Evolutionary conservation across 2,329 filamentous ascomycete species (phyloP).

Genomic region (Dactylellina parvicollis): DNA sequence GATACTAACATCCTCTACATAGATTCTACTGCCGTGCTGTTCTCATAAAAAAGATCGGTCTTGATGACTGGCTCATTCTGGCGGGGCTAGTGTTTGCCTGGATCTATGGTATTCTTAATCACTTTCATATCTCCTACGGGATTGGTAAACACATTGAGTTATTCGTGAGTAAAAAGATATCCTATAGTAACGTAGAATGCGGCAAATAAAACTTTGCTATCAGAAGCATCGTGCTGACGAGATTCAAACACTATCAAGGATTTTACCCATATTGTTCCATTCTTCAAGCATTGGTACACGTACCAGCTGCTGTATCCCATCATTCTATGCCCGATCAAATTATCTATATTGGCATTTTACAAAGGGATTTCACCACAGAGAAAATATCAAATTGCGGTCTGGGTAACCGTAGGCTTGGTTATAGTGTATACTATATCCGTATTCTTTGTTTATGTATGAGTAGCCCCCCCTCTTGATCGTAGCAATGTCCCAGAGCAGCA

Average conservation of each 20-base stretch:
- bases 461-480: slow-evolving; percentile 58
- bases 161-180: slow-evolving; percentile 58
- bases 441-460: slow-evolving; percentile 59
- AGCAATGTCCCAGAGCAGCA: slow-evolving; percentile 30
- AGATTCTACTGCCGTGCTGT: slow-evolving; percentile 56
- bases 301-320: slow-evolving; percentile 62
- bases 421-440: slow-evolving; percentile 58
- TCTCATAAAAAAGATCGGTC: slow-evolving; percentile 52
- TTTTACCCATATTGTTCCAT: slow-evolving; percentile 46
- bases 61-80: slow-evolving; percentile 62
- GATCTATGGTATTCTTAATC: slow-evolving; percentile 54
- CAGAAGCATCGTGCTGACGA: slow-evolving; percentile 18
- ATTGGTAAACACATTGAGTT: slow-evolving; percentile 57
- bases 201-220: not conserved
- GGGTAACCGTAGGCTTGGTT: slow-evolving; percentile 59
- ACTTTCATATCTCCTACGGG: slow-evolving; percentile 52
- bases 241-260: slow-evolving; percentile 15
- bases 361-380: slow-evolving; percentile 60
- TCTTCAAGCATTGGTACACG: slow-evolving; percentile 61
- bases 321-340: slow-evolving; percentile 61
- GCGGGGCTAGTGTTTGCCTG: slow-evolving; percentile 56
- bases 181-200: not conserved
- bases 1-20: not conserved
- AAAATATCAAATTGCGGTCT: slow-evolving; percentile 57
- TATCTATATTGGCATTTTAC: slow-evolving; percentile 63